phyloP scores from a whole-genome alignment of 257 asterid species.

The Forsythia viridissima region DNA sequence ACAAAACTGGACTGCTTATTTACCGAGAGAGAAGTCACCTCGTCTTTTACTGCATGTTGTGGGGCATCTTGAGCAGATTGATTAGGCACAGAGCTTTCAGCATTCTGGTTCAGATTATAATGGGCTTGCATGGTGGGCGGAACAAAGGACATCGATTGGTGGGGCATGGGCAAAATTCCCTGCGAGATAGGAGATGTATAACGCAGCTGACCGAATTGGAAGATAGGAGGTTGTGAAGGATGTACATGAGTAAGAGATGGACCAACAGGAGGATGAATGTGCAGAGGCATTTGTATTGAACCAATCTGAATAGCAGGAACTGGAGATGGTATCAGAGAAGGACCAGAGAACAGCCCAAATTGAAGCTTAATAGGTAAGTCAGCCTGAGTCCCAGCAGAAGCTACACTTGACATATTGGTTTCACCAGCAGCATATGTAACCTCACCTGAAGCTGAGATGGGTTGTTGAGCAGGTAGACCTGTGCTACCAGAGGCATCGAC shows the following conservation, averaged over 20 bases:
- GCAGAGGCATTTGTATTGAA: constrained; percentile 98
- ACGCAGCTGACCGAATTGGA: constrained; percentile 86
- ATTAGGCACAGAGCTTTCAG: constrained; percentile 42
- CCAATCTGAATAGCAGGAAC: constrained; percentile 98
- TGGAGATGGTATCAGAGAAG: constrained; percentile 87
- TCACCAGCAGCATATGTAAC: constrained; percentile 40
- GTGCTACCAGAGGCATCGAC: constrained; percentile 39
- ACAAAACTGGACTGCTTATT: constrained; percentile 47
- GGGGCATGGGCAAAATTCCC: constrained; percentile 60
- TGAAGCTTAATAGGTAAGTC: constrained; percentile 78
- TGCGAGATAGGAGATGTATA: constrained; percentile 71
- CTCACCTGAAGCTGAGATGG: constrained; percentile 40
- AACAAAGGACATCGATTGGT: constrained; percentile 62
- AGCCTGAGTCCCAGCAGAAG: constrained; percentile 47
- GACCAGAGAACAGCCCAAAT: constrained; percentile 97
- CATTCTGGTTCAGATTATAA: constrained; percentile 45
- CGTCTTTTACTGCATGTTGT: constrained; percentile 36
- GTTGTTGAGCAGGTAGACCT: constrained; percentile 39
- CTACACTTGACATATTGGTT: constrained; percentile 36
- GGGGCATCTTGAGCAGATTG: constrained; percentile 45
- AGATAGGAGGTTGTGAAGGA: constrained; percentile 72
- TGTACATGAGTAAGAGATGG: constrained; percentile 63
- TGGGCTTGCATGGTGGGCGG: constrained; percentile 59
- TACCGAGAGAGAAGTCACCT: constrained; percentile 30
- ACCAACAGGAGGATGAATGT: constrained; percentile 71